These are phyloP conservation scores for Durio zibethinus DNA, from an alignment of 345 rosid species.

Conservation along the genomic window DNA sequence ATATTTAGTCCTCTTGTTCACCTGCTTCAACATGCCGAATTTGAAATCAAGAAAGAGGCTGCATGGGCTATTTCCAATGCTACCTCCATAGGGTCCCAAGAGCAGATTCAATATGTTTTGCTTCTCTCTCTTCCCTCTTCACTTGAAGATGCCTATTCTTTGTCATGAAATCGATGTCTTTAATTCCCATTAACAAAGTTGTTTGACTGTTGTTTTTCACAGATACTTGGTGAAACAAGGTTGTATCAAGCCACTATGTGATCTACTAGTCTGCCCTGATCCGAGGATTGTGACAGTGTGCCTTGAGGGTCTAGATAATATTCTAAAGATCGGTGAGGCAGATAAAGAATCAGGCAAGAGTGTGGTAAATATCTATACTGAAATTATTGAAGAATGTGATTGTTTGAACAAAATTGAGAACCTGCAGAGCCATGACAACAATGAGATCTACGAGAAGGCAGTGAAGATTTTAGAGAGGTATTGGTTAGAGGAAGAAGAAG, in stretches of 20 bases:
- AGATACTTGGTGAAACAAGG: constrained; percentile 65
- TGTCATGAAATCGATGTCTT: neutral
- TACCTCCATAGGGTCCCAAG: constrained; percentile 62
- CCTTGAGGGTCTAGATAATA: constrained; percentile 69
- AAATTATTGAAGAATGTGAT: constrained; percentile 67
- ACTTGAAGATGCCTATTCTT: neutral
- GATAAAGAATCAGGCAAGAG: constrained; percentile 46
- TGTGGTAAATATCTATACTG: constrained; percentile 48
- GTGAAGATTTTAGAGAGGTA: constrained; percentile 64
- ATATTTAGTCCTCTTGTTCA: constrained; percentile 50
- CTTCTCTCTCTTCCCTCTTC: neutral
- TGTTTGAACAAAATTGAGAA: constrained; percentile 73
- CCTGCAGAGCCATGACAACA: constrained; percentile 68
- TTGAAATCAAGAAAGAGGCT: constrained; percentile 81
- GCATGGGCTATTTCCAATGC: constrained; percentile 86
- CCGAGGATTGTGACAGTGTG: constrained; percentile 63
- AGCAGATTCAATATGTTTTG: constrained; percentile 57
- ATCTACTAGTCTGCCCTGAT: constrained; percentile 66
- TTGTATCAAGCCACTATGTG: constrained; percentile 64
- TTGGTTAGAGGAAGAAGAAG: constrained; percentile 62
- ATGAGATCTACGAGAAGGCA: constrained; percentile 64
- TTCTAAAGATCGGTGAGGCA: constrained; percentile 64
- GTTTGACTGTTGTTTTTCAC: neutral
- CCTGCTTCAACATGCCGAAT: constrained; percentile 59
- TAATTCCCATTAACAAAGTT: neutral